phyloP scores from a whole-genome alignment of 2,329 filamentous ascomycete genomes.

The Fusarium avenaceum region DNA sequence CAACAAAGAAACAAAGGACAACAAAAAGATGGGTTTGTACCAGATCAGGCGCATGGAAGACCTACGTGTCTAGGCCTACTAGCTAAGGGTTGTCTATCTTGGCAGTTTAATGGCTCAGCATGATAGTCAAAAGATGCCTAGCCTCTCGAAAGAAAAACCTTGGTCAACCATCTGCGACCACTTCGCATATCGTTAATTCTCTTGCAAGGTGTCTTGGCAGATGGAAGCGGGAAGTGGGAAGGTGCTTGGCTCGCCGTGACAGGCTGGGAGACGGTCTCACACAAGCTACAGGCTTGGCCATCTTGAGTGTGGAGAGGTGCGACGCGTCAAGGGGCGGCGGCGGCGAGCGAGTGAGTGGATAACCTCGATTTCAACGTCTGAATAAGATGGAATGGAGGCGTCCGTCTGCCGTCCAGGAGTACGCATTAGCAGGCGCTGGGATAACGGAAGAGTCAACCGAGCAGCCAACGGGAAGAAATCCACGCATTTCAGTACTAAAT shows the following conservation, averaged over 20 bases:
- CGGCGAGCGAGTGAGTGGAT: conserved; percentile 13
- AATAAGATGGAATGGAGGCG: conserved; percentile 41
- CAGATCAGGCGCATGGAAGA: conserved; percentile 25
- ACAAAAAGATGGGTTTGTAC: conserved; percentile 9
- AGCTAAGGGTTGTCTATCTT: conserved; percentile 2
- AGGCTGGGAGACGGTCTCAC: conserved; percentile 25
- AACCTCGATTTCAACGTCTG: conserved; percentile 14
- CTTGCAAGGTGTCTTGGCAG: conserved; percentile 26
- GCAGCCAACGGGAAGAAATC: conserved; percentile 28
- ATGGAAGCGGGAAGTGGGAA: conserved; percentile 39
- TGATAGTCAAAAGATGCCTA: background rate
- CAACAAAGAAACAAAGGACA: conserved; percentile 2
- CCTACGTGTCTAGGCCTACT: conserved; percentile 28
- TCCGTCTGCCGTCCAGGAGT: background rate
- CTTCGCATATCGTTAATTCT: conserved; percentile 27
- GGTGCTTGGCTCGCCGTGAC: conserved; percentile 26
- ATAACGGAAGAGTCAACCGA: conserved; percentile 35
- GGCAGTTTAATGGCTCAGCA: conserved; percentile 15
- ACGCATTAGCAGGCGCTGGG: conserved; percentile 5
- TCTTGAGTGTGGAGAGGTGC: conserved; percentile 31
- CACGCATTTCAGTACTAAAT: conserved; percentile 7
- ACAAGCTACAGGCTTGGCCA: conserved; percentile 29
- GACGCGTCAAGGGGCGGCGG: conserved; percentile 43
- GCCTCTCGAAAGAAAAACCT: conserved; percentile 26
- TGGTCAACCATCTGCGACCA: conserved; percentile 22